Base-by-base conservation (phyloP, 2,329 filamentous ascomycete genomes). In the Talaromyces sp. region DNA sequence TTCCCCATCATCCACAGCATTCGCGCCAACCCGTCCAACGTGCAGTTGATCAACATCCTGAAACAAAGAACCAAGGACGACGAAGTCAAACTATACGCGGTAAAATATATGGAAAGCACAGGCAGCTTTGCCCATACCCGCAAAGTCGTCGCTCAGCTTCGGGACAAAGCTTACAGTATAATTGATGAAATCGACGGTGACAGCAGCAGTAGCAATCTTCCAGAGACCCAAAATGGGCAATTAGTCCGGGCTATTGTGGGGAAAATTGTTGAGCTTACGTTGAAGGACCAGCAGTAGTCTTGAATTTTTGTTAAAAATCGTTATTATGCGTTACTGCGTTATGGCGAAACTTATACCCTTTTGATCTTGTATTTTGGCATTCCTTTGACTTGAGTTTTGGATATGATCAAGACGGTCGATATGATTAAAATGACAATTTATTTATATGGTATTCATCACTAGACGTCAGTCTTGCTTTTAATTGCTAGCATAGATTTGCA, bases 1-100 rank as follows among this genome's bases (percentile, higher is more conserved):
- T 97, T 97, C 73, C 92, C 92, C 46, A 88, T 97, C 69, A 96
- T 97, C 69, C 93, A 97, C 78, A 89, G 89, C 73, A 95, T 97
- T 67, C 89, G 74, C 63, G 78, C 88, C 62, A 85, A 92, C 71
- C 75, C 75, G 2, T 68, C 68, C 3, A 79, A 78, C 59, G 71
- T 90, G 85, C 19, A 95, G 69, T 83, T 99, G 59, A 84, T 97
- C 74, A 96, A 94, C 71, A 97, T 97, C 59, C 81, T 97, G 48
- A 91, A 91, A 75, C 92, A 97, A 75, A 93, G 92, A 77, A 92
- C 92, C 0, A 84, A 82, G 21, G 89, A 97, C 68, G 86, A 90
- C 53, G 89, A 93, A 69, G 90, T 97, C 57, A 97, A 97, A 81
- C 81, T 85, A 62, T 97, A 96, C 72, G 94, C 94, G 3, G 88